phyloP scores from a whole-genome alignment of 306 rosid genomes.

The Casuarina cunninghamiana region DNA sequence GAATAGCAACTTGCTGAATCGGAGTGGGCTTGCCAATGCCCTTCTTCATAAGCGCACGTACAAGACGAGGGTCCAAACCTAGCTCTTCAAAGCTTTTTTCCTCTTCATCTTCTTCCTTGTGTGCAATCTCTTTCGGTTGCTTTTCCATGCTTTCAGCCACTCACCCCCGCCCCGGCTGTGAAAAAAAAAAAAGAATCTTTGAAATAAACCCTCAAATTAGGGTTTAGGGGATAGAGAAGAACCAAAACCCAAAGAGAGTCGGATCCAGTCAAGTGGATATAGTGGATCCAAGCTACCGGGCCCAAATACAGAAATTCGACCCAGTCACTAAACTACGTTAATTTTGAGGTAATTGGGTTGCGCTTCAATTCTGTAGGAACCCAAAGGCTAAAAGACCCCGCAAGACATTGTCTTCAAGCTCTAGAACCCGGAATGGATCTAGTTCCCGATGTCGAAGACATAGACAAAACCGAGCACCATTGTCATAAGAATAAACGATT shows the following conservation, averaged over 20 bases:
- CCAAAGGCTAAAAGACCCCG: too few species aligned
- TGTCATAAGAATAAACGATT: too few species aligned
- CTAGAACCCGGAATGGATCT: too few species aligned
- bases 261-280: background rate
- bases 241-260: background rate
- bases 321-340: background rate
- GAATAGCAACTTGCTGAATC: conserved; percentile 82
- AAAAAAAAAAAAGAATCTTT: background rate
- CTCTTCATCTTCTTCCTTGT: conserved; percentile 35
- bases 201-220: conserved; percentile 1
- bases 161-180: background rate
- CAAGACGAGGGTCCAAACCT: conserved; percentile 63
- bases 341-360: too few species aligned
- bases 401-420: too few species aligned
- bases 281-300: background rate
- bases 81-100: conserved; percentile 59
- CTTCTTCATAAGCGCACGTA: conserved; percentile 57
- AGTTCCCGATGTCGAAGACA: too few species aligned
- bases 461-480: too few species aligned
- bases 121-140: conserved; percentile 27
- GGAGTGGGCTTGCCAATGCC: conserved; percentile 70
- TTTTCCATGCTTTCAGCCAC: conserved; percentile 18
- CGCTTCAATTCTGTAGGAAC: too few species aligned
- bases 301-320: background rate
- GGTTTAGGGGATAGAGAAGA: background rate